Conservation (phyloP, 108 stramenopile species). For the Halocafeteria seosinensis region DNA sequence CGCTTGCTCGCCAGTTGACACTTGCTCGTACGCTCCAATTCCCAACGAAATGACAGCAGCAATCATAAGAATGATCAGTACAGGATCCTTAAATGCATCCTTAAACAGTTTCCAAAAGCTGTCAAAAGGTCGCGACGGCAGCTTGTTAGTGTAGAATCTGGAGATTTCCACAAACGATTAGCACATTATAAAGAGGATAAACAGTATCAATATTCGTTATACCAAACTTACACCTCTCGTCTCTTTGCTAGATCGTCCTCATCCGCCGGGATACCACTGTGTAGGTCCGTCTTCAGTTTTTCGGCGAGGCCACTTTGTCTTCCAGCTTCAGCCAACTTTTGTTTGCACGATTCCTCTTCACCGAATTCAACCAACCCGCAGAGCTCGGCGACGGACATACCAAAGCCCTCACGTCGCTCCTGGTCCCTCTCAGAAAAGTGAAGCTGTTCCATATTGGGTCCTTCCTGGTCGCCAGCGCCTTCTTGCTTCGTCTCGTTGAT, state of each 20-base stretch:
- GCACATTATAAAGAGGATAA: background rate
- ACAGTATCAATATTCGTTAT: background rate
- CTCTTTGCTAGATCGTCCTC: background rate
- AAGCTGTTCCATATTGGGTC: background rate
- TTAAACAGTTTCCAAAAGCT: background rate
- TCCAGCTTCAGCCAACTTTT: background rate
- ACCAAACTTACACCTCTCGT: background rate
- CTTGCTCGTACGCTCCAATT: conserved; percentile 57
- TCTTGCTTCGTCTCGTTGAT: too few species aligned
- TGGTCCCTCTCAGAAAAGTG: background rate
- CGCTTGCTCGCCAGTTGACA: conserved; percentile 36
- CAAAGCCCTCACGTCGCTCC: background rate
- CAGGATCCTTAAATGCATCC: background rate
- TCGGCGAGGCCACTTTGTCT: background rate
- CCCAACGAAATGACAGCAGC: conserved; percentile 47
- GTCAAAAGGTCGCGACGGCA: background rate
- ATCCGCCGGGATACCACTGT: background rate
- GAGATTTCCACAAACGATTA: too few species aligned
- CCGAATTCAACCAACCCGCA: background rate
- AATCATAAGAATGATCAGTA: conserved; percentile 60
- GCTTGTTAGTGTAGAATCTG: background rate
- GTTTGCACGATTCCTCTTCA: background rate
- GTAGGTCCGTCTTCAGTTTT: background rate
- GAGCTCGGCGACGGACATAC: background rate
- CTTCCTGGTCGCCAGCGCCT: too few species aligned